phyloP scores from a whole-genome alignment of 257 asterid species.

The Penstemon eatonii region DNA sequence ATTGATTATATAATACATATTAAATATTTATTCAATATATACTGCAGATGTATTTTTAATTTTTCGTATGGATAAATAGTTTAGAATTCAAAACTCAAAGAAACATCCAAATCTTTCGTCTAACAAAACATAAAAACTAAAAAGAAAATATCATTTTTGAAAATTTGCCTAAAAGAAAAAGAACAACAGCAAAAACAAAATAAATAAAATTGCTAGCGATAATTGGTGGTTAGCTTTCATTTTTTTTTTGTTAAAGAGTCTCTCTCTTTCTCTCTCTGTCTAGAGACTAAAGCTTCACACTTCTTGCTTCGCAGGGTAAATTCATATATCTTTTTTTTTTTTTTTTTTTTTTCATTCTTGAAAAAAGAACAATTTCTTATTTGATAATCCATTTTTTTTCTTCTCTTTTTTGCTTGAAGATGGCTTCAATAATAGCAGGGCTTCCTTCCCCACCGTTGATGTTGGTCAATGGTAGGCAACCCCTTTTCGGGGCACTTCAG shows the following conservation, averaged over 20 bases:
- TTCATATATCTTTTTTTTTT: background rate
- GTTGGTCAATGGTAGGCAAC: no score
- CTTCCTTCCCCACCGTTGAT: constrained; percentile 52
- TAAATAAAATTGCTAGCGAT: background rate
- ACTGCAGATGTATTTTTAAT: no score
- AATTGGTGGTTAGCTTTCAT: background rate
- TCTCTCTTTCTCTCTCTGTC: constrained; percentile 8
- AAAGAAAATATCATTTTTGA: no score
- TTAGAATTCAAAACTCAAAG: no score
- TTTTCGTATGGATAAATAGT: no score
- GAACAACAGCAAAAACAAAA: background rate
- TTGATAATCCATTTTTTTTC: background rate
- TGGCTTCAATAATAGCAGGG: constrained; percentile 67
- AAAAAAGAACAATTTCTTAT: background rate
- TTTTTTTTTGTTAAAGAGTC: background rate
- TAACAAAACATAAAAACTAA: no score
- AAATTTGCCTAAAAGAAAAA: no score
- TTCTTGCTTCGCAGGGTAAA: constrained; percentile 26
- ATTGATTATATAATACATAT: no score
- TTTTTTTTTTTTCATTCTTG: background rate
- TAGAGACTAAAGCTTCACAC: constrained; percentile 1
- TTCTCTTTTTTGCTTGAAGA: constrained; percentile 19
- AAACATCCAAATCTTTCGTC: no score
- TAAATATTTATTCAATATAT: no score
- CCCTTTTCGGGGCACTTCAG: no score